Evolutionary conservation across 2,329 filamentous ascomycete genomes (phyloP), one percentile per base, ranked within the genome.

Genomic region (Aaosphaeria pasadenensis): DNA sequence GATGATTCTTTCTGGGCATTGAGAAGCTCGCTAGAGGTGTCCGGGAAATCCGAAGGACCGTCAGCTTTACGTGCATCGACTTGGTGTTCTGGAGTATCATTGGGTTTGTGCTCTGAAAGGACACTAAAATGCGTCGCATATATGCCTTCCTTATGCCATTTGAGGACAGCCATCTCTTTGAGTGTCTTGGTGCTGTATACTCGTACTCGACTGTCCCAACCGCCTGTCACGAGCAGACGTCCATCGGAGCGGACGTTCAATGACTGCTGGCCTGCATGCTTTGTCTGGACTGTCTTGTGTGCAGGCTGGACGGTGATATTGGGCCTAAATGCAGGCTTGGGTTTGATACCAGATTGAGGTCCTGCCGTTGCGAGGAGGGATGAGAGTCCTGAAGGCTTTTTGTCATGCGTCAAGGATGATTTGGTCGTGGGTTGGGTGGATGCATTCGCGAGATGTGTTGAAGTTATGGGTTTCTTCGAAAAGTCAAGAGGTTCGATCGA

Each of bases 101-200:
- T 24, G 17, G 17, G 17, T 24, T 24, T 24, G 17, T 24, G 17
- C 17, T 24, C 17, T 24, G 3, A 24, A 58, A 81, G 57, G 2
- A 72, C 59, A 0, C 78, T 85, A 73, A 97, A 95, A 1, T 83
- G 85, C 13, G 89, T 80, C 4, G 89, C 82, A 71, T 94, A 96
- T 55, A 89, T 91, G 1, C 91, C 91, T 31, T 88, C 86, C 57
- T 87, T 85, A 70, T 97, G 94, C 92, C 92, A 97, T 70, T 95
- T 95, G 54, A 97, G 74, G 46, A 96, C 90, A 0, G 92, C 94
- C 7, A 97, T 71, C 69, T 97, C 91, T 62, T 86, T 88, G 77
- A 97, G 79, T 0, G 84, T 87, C 70, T 87, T 90, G 42, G 80
- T 73, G 3, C 87, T 87, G 69, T 97, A 99, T 1, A 97, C 84